Evolutionary conservation across 345 rosid species (phyloP), one percentile per base, ranked within the genome.

Genomic region (Acer saccharum): DNA sequence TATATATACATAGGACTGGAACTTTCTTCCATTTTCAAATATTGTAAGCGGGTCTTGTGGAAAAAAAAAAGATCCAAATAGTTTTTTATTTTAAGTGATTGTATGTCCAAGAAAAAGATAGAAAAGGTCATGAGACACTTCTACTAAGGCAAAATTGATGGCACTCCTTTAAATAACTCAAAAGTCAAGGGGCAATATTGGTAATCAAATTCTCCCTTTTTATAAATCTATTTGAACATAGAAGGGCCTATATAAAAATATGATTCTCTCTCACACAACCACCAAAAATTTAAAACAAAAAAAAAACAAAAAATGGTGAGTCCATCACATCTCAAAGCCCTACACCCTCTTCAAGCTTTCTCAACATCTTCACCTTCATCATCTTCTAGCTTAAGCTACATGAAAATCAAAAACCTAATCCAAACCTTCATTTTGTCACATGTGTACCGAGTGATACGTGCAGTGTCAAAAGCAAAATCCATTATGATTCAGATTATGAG

Each of bases 391-490:
- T 74, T 83, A 81, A 83, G 76, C 84, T 80, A 84, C 70, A 78
- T 79, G 83, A 93, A 89, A 83, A 83, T 87, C 82, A 95, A 88
- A 87, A 80, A 87, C 79, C 81, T 90, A 77, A 75, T 91, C 62
- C 93, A 88, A 71, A 87, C 85, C 62, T 87, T 92, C 44, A 58
- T 95, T 58, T 57, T 85, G 81, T 82, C 97, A 3, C 94, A 86
- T 27, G 75, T 89, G 67, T 78, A 87, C 79, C 88, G 94, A 25
- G 29, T 89, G 18, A 20, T 85, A 60, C 84, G 94, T 14, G 89
- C 88, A 57, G 79, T 95, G 32, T 84, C 86, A 3, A 81, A 83
- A 68, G 96, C 88, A 54, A 90, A 89, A 68, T 83, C 94, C 46
- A 71, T 92, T 68, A 68, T 91, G 68, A 25, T 84, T 14, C 79